Evolutionary conservation across 208 protist species (phyloP).

Genomic region (Crithidia sp.): DNA sequence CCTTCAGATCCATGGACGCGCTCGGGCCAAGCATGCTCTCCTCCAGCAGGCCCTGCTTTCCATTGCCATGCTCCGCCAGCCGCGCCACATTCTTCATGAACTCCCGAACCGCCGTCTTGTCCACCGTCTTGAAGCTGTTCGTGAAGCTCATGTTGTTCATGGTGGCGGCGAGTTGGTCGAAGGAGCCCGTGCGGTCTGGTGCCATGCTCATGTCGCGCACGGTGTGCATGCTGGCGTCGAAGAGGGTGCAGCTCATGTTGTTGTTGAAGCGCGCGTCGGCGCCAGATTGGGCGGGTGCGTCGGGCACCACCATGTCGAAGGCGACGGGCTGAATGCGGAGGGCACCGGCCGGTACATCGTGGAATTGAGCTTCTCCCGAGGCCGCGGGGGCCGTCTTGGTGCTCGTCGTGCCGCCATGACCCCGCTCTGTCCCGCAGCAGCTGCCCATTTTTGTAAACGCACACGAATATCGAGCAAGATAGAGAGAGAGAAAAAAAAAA

Average conservation of each 20-base stretch:
- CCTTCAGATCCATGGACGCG: background rate
- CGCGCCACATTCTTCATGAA: conserved; percentile 63
- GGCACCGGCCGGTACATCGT: conserved; percentile 1
- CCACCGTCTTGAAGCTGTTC: conserved; percentile 72
- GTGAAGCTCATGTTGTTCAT: conserved; percentile 73
- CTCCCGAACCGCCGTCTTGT: conserved; percentile 41
- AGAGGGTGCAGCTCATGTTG: conserved; percentile 35
- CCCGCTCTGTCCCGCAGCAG: conserved; percentile 6
- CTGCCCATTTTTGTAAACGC: background rate
- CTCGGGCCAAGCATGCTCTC: conserved; percentile 41
- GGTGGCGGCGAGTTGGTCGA: conserved; percentile 20
- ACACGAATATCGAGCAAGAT: no score
- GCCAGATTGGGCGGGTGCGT: background rate
- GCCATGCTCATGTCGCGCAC: conserved; percentile 47
- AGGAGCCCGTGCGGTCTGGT: conserved; percentile 11
- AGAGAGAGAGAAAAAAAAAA: no score
- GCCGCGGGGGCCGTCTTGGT: background rate
- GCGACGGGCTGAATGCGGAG: conserved; percentile 32
- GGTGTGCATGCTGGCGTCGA: conserved; percentile 65
- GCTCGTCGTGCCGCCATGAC: background rate
- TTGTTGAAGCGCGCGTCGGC: background rate
- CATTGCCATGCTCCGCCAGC: conserved; percentile 31
- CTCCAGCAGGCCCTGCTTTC: conserved; percentile 45
- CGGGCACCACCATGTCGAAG: conserved; percentile 65
- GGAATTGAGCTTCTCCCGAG: background rate